A percentile compares a stretch with the other conserved stretches of the same genome.
phyloP scores from a whole-genome alignment of 495 filamentous ascomycete species.

The Trichoderma virens region DNA sequence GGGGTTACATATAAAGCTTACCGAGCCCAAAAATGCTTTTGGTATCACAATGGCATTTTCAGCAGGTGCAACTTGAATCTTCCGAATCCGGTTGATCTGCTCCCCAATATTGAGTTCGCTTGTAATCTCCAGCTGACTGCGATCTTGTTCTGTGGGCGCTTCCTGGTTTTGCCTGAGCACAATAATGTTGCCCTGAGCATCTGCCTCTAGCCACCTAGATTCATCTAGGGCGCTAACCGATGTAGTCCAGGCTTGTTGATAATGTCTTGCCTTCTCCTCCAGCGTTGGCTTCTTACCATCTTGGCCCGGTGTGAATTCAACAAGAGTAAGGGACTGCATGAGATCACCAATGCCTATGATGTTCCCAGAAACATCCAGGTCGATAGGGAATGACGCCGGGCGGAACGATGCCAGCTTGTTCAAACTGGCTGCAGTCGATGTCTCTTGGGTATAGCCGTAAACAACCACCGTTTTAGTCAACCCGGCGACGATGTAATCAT shows the following conservation, averaged over 20 bases:
- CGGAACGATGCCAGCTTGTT: constrained; percentile 65
- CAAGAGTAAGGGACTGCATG: constrained; percentile 83
- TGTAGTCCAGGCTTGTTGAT: constrained; percentile 72
- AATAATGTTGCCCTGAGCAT: constrained; percentile 80
- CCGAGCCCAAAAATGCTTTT: constrained; percentile 82
- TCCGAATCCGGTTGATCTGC: constrained; percentile 76
- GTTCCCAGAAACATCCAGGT: constrained; percentile 62
- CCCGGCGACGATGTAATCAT: constrained; percentile 74
- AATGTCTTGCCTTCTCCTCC: constrained; percentile 71
- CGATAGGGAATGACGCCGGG: constrained; percentile 76
- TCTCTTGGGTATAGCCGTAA: constrained; percentile 44
- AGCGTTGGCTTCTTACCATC: constrained; percentile 43
- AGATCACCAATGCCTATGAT: constrained; percentile 82
- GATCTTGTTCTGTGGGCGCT: constrained; percentile 68
- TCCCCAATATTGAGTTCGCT: constrained; percentile 82
- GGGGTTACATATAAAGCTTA: constrained; percentile 35
- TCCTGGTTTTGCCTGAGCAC: constrained; percentile 63
- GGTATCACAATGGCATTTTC: constrained; percentile 62
- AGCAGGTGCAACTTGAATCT: constrained; percentile 48
- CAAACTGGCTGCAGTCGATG: constrained; percentile 44
- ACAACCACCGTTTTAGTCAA: constrained; percentile 78
- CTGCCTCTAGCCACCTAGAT: constrained; percentile 68
- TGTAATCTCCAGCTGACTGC: constrained; percentile 59
- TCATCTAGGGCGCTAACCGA: constrained; percentile 59
- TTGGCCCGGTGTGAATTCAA: constrained; percentile 52